Percentiles rank a stretch among this genome's conserved stretches.
phyloP scores from a whole-genome alignment of 2,329 filamentous ascomycete genomes.

The Ophiostoma populinum region DNA sequence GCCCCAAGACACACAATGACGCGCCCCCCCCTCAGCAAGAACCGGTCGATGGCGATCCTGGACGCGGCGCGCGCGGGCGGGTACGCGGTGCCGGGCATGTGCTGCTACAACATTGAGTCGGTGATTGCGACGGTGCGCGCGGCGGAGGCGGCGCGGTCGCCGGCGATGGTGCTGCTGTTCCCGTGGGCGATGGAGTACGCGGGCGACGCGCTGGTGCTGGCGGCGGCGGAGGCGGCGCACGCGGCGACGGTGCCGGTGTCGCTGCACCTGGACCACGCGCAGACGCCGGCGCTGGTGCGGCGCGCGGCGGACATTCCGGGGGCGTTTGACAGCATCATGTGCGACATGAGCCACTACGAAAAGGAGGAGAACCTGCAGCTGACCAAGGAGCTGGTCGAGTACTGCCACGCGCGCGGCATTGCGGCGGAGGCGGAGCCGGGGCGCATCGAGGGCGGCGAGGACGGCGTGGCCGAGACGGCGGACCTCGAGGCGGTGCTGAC shows the following conservation, averaged over 20 bases:
- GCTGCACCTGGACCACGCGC: slow-evolving; percentile 50
- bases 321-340: slow-evolving; percentile 55
- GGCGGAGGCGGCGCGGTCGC: slow-evolving; percentile 48
- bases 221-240: slow-evolving; percentile 37
- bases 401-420: slow-evolving; percentile 46
- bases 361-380: slow-evolving; percentile 46
- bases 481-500: slow-evolving; percentile 36
- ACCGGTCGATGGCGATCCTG: slow-evolving; percentile 38
- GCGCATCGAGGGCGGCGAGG: slow-evolving; percentile 40
- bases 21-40: slow-evolving; percentile 23
- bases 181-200: slow-evolving; percentile 58
- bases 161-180: slow-evolving; percentile 56
- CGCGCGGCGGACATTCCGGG: slow-evolving; percentile 38
- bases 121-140: slow-evolving; percentile 40
- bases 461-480: slow-evolving; percentile 47
- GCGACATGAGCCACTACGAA: slow-evolving; percentile 55
- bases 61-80: slow-evolving; percentile 34
- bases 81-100: slow-evolving; percentile 41
- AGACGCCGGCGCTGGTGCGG: slow-evolving; percentile 43
- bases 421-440: slow-evolving; percentile 53
- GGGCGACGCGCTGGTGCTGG: slow-evolving; percentile 34
- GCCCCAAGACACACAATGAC: slow-evolving; percentile 15
- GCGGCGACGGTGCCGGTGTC: slow-evolving; percentile 40
- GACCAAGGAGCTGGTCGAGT: slow-evolving; percentile 43
- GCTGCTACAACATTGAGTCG: slow-evolving; percentile 32